These are phyloP conservation scores for Pichia eremophila DNA, from an alignment of 805 yeast genomes.

Conservation along the genomic window DNA sequence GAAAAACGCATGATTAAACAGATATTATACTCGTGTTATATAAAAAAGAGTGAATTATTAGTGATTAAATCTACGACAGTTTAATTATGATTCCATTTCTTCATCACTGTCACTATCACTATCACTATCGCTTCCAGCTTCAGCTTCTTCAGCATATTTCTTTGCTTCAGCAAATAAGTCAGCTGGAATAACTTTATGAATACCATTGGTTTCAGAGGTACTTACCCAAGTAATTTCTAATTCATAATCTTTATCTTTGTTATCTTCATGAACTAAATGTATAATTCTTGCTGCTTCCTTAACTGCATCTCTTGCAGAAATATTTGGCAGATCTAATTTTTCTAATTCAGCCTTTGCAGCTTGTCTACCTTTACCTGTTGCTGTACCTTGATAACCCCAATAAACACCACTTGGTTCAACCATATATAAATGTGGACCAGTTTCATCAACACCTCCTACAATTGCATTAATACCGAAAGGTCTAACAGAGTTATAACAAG, in stretches of 20 bases:
- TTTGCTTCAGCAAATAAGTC: slow-evolving; percentile 77
- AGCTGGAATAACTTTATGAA: slow-evolving; percentile 72
- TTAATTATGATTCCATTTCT: slow-evolving; percentile 24
- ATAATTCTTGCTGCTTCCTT: slow-evolving; percentile 91
- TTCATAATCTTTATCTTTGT: slow-evolving; percentile 95
- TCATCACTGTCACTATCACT: slow-evolving; percentile 23
- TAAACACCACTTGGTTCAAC: slow-evolving; percentile 93
- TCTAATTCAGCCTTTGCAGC: slow-evolving; percentile 96
- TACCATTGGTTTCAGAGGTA: slow-evolving; percentile 62
- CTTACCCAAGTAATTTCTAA: slow-evolving; percentile 90
- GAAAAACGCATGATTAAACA: too few relatives aligned
- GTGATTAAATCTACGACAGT: not conserved
- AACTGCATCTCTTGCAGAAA: slow-evolving; percentile 74
- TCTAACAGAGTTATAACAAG: slow-evolving; percentile 92
- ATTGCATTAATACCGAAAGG: slow-evolving; percentile 94
- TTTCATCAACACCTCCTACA: slow-evolving; percentile 85
- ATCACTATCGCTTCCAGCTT: slow-evolving; percentile 48
- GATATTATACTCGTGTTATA: too few relatives aligned
- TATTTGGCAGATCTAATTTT: slow-evolving; percentile 64
- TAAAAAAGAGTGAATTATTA: too few relatives aligned
- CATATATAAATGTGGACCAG: slow-evolving; percentile 86
- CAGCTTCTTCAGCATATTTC: slow-evolving; percentile 73
- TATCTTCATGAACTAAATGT: slow-evolving; percentile 92
- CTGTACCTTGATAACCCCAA: slow-evolving; percentile 98
- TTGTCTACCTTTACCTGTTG: slow-evolving; percentile 97